phyloP scores from a whole-genome alignment of 1,284 basidiomycete genomes.

The Ceratobasidium sp. region DNA sequence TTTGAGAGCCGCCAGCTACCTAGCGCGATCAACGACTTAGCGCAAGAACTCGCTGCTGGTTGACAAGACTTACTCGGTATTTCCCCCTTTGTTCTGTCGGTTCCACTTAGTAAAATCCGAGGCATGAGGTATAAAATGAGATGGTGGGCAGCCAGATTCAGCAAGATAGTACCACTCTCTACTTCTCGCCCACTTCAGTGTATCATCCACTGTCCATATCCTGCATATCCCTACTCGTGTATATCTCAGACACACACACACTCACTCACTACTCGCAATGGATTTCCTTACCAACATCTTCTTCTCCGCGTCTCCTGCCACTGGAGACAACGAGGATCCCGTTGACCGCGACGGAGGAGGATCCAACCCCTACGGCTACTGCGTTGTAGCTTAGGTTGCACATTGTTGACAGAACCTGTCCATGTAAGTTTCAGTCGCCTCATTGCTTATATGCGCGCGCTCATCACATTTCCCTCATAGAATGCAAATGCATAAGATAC shows the following conservation, averaged over 20 bases:
- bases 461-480: neutral
- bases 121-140: neutral
- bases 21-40: neutral
- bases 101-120: neutral
- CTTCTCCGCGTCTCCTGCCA: neutral
- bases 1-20: too few species aligned
- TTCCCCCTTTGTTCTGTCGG: conserved; percentile 2
- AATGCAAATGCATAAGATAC: too few species aligned
- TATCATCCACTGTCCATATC: conserved; percentile 7
- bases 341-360: neutral
- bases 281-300: conserved; percentile 22
- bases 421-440: neutral
- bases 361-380: conserved; percentile 2
- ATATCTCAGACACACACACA: neutral
- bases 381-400: conserved; percentile 5
- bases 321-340: conserved; percentile 17
- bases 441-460: neutral
- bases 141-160: neutral
- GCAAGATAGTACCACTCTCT: conserved; percentile 23
- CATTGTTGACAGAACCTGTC: neutral
- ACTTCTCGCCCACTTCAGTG: conserved; percentile 10
- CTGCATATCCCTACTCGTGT: neutral
- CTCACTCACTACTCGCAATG: conserved; percentile 9
- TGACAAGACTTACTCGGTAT: neutral
- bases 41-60: neutral